Percentiles rank a stretch among this genome's conserved stretches.
Evolutionary conservation across 805 yeast genomes (phyloP).

Genomic region (Candida hispaniensis): DNA sequence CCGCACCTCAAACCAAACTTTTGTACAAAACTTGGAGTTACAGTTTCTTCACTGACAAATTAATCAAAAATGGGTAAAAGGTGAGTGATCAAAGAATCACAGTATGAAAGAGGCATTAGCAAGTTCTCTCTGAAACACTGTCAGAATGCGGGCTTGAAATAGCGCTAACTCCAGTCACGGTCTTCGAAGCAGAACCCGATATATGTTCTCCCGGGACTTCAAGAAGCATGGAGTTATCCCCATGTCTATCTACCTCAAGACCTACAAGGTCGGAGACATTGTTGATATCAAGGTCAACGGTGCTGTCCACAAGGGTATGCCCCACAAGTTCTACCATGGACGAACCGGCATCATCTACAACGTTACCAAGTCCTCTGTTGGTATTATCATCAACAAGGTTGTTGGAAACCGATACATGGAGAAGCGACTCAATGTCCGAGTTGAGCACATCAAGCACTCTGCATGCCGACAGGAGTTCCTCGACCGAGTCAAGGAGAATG

Average conservation of each 20-base stretch:
- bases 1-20: no score
- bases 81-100: constrained; percentile 16
- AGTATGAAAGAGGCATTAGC: constrained; percentile 1
- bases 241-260: constrained; percentile 93
- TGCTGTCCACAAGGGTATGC: constrained; percentile 99
- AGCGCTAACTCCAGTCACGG: constrained; percentile 35
- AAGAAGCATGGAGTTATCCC: constrained; percentile 92
- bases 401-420: constrained; percentile 98
- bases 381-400: constrained; percentile 96
- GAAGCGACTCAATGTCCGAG: constrained; percentile 97
- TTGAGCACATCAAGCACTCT: constrained; percentile 99
- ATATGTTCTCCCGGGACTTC: constrained; percentile 99
- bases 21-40: no score
- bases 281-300: constrained; percentile 99
- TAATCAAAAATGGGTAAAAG: constrained; percentile 25
- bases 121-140: background rate
- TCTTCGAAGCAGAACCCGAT: constrained; percentile 99
- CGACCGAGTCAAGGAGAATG: constrained; percentile 96
- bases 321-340: constrained; percentile 99
- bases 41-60: constrained; percentile 9
- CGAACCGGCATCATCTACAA: constrained; percentile 99
- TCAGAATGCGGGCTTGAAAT: background rate
- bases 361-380: constrained; percentile 97
- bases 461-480: constrained; percentile 99
- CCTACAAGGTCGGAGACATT: constrained; percentile 98